Percentiles rank a stretch among this genome's conserved stretches.
phyloP scores from a whole-genome alignment of 805 yeast genomes.

The Kodamaea fukazawae region DNA sequence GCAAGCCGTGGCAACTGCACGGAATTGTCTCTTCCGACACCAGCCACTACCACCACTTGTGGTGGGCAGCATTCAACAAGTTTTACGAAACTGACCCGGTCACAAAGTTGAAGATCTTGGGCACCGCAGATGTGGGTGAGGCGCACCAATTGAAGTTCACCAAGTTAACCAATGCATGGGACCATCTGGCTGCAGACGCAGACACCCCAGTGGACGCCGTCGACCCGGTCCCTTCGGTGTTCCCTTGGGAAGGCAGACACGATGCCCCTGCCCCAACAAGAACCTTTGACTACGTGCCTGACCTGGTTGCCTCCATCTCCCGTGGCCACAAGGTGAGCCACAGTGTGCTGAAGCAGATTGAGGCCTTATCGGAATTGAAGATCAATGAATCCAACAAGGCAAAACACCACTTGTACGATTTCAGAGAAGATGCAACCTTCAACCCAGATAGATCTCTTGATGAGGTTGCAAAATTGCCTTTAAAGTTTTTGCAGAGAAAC shows the following conservation, averaged over 20 bases:
- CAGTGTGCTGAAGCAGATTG: conserved; percentile 8
- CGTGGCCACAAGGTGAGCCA: not conserved
- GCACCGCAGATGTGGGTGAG: conserved; percentile 17
- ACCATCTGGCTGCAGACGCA: conserved; percentile 8
- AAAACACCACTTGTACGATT: conserved; percentile 6
- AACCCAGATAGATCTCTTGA: conserved; percentile 26
- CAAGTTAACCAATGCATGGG: conserved; percentile 24
- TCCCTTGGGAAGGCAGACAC: conserved; percentile 31
- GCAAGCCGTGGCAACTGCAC: conserved; percentile 32
- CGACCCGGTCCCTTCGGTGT: conserved; percentile 14
- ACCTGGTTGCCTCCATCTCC: not conserved
- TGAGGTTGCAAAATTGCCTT: conserved; percentile 26
- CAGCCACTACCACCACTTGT: conserved; percentile 23
- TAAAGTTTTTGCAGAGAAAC: conserved; percentile 18
- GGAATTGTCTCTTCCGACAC: conserved; percentile 16
- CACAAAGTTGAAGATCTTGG: conserved; percentile 15
- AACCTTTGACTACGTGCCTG: conserved; percentile 16
- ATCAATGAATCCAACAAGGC: conserved; percentile 6
- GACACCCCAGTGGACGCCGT: not conserved
- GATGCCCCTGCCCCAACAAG: conserved; percentile 23
- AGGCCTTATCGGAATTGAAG: conserved; percentile 6
- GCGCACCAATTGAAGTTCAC: conserved; percentile 20
- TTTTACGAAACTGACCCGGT: conserved; percentile 16
- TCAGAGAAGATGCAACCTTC: conserved; percentile 14
- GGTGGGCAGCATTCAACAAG: conserved; percentile 30